phyloP scores from a whole-genome alignment of 73 alveolate genomes.

The Blepharisma stoltei region DNA sequence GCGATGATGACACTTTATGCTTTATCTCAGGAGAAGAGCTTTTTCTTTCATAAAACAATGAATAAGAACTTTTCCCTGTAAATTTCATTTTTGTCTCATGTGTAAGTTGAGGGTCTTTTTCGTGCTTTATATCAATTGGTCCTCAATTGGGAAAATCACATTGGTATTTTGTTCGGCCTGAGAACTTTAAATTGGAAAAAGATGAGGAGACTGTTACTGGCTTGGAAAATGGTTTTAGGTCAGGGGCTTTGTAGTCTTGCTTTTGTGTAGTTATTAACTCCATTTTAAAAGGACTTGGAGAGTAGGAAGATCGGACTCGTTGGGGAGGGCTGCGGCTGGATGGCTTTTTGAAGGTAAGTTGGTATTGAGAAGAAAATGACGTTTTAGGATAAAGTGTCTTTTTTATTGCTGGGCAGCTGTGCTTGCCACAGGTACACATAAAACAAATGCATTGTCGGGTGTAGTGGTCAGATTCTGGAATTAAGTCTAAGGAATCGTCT shows the following conservation, averaged over 20 bases:
- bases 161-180: not conserved
- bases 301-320: not conserved
- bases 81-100: slow-evolving; percentile 24
- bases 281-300: slow-evolving; percentile 6
- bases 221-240: not conserved
- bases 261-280: not conserved
- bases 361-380: not conserved
- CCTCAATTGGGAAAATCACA: slow-evolving; percentile 21
- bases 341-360: not conserved
- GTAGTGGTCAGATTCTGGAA: slow-evolving; percentile 14
- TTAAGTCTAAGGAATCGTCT: slow-evolving; percentile 1
- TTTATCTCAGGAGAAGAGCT: too few relatives aligned
- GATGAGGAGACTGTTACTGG: not conserved
- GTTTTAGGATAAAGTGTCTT: not conserved
- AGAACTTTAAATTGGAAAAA: not conserved
- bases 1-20: too few relatives aligned
- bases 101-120: not conserved
- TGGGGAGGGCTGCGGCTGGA: not conserved
- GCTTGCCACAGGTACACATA: slow-evolving; percentile 25
- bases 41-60: too few relatives aligned
- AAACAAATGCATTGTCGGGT: not conserved
- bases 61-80: slow-evolving; percentile 4
- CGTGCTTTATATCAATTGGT: not conserved
- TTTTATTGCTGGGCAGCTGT: not conserved
- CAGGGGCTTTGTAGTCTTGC: not conserved